A percentile compares a stretch with the other conserved stretches of the same genome.
Conservation (phyloP, 192 early-diverging fungal species). For the Coemansia sp. region DNA sequence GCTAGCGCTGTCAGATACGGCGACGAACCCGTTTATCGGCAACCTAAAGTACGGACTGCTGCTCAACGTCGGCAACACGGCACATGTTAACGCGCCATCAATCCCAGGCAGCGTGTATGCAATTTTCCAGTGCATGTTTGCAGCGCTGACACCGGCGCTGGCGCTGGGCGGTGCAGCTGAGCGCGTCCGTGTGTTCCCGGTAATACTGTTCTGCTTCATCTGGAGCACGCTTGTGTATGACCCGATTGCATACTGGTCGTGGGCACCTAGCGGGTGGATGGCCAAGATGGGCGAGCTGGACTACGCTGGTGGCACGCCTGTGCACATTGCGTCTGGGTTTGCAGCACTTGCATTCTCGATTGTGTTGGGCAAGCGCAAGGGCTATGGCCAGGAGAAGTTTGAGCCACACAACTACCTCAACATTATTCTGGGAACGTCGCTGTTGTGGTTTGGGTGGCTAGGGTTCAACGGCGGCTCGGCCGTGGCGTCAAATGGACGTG, state of each 20-base stretch:
- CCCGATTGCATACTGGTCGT: slow-evolving; percentile 94
- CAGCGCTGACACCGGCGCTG: slow-evolving; percentile 85
- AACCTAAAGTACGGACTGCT: slow-evolving; percentile 77
- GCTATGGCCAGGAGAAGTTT: slow-evolving; percentile 69
- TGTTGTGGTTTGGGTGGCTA: slow-evolving; percentile 97
- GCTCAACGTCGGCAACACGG: slow-evolving; percentile 57
- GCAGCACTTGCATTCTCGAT: slow-evolving; percentile 87
- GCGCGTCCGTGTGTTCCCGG: slow-evolving; percentile 80
- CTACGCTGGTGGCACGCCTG: slow-evolving; percentile 96
- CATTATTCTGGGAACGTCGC: slow-evolving; percentile 83
- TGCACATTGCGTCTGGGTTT: slow-evolving; percentile 89
- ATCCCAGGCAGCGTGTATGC: slow-evolving; percentile 79
- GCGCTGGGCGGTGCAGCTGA: slow-evolving; percentile 90
- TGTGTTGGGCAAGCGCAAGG: slow-evolving; percentile 78
- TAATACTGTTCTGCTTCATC: slow-evolving; percentile 86
- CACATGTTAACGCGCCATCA: slow-evolving; percentile 57
- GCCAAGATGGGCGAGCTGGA: slow-evolving; percentile 80
- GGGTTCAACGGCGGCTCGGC: slow-evolving; percentile 94
- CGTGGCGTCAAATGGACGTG: slow-evolving; percentile 75
- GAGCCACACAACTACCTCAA: slow-evolving; percentile 90
- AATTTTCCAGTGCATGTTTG: slow-evolving; percentile 91
- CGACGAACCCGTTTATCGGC: slow-evolving; percentile 70
- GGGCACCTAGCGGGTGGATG: slow-evolving; percentile 85
- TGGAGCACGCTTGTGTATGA: slow-evolving; percentile 95
- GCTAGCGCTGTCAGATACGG: slow-evolving; percentile 77